A percentile compares a stretch with the other conserved stretches of the same genome.
Evolutionary conservation across 2,329 filamentous ascomycete genomes (phyloP).

Genomic region (Simplicillium aogashimaense): DNA sequence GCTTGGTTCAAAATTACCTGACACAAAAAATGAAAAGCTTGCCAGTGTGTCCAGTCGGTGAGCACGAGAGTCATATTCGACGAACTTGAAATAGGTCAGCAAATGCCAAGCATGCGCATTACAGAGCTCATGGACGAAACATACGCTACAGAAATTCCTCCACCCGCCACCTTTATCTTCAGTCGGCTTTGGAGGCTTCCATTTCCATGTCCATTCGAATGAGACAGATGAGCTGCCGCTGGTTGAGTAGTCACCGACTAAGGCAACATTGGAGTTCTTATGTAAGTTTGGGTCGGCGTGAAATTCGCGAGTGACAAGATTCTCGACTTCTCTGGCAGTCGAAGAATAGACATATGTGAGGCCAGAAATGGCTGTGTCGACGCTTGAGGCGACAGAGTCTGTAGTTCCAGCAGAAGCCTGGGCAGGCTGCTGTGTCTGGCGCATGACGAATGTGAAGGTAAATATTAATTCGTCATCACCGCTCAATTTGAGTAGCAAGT

Average conservation of each 20-base stretch:
- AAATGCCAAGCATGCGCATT: background rate
- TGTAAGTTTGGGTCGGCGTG: slow-evolving; percentile 95
- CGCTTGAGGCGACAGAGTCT: slow-evolving; percentile 33
- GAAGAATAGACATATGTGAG: slow-evolving; percentile 90
- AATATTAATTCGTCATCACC: slow-evolving; percentile 92
- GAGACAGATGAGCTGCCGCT: slow-evolving; percentile 73
- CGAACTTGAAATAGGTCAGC: slow-evolving; percentile 50
- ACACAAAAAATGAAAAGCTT: slow-evolving; percentile 91
- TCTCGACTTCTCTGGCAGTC: slow-evolving; percentile 79
- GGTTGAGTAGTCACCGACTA: slow-evolving; percentile 87
- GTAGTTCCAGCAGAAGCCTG: slow-evolving; percentile 35
- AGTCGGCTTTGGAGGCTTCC: slow-evolving; percentile 73
- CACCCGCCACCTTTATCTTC: slow-evolving; percentile 87
- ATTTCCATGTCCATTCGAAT: slow-evolving; percentile 96
- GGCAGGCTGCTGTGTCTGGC: slow-evolving; percentile 32
- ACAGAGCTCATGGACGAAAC: slow-evolving; percentile 14
- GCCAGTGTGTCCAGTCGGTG: slow-evolving; percentile 82
- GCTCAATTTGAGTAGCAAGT: slow-evolving; percentile 75
- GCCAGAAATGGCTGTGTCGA: slow-evolving; percentile 74
- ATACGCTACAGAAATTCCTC: slow-evolving; percentile 87
- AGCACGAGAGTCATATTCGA: slow-evolving; percentile 91
- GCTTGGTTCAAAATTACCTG: slow-evolving; percentile 45
- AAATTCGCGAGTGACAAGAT: slow-evolving; percentile 88
- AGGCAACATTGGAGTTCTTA: slow-evolving; percentile 90
- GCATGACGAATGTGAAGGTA: slow-evolving; percentile 81